Conservation (phyloP, 139 green algal genomes). For the Desmodesmus armatus region DNA sequence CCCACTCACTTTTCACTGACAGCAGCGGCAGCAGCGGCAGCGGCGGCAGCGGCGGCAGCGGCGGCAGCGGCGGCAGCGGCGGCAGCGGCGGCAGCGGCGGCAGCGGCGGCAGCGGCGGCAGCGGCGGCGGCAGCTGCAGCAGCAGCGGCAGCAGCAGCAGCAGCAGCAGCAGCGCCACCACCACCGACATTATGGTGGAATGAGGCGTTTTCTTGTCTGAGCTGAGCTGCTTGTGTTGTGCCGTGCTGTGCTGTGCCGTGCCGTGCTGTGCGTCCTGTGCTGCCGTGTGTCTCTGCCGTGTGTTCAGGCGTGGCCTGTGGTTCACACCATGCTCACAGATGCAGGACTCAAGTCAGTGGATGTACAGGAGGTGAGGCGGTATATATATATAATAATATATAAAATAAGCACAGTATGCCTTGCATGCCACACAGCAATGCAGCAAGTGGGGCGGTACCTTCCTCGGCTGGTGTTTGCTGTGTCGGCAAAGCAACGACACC, state of each 20-base stretch:
- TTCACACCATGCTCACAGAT: constrained; percentile 43
- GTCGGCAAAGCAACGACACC: too few relatives aligned
- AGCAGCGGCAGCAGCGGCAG: too few relatives aligned
- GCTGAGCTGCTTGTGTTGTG: not conserved
- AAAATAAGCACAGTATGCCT: not conserved
- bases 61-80: too few relatives aligned
- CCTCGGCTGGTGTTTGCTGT: not conserved
- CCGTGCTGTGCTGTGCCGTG: not conserved
- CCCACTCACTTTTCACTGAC: too few relatives aligned
- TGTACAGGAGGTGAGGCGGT: constrained; percentile 29
- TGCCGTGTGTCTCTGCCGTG: not conserved
- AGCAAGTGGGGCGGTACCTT: not conserved
- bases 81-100: too few relatives aligned
- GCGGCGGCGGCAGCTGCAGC: not conserved
- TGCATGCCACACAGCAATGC: not conserved
- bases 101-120: not conserved
- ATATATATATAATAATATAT: too few relatives aligned
- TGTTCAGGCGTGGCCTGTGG: constrained; percentile 40
- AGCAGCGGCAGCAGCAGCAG: not conserved
- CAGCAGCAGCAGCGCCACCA: not conserved
- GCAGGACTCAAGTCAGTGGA: constrained; percentile 28
- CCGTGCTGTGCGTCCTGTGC: not conserved
- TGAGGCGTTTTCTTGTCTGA: not conserved
- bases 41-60: too few relatives aligned
- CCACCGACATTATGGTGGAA: not conserved